Evolutionary conservation across 2,329 filamentous ascomycete species (phyloP).

Genomic region (Alternaria arborescens): DNA sequence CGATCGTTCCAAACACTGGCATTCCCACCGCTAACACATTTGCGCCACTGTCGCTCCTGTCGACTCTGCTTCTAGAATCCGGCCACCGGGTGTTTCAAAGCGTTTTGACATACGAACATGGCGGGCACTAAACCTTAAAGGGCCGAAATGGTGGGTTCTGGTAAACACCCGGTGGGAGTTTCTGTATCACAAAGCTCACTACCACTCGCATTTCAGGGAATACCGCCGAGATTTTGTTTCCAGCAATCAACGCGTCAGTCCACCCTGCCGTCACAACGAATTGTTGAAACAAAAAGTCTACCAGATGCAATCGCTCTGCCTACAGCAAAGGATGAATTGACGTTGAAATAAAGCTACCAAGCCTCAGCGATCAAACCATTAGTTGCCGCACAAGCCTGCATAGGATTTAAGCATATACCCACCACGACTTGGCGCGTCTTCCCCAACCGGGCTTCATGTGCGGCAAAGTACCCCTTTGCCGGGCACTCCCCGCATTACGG

Average conservation of each 20-base stretch:
- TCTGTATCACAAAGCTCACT: conserved; percentile 1
- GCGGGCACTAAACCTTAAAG: background rate
- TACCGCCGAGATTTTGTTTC: conserved; percentile 10
- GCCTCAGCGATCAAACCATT: background rate
- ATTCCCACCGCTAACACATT: conserved; percentile 4
- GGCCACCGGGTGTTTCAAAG: conserved; percentile 16
- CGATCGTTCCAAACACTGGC: conserved; percentile 1
- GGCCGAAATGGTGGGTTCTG: conserved; percentile 2
- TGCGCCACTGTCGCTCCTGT: conserved; percentile 1
- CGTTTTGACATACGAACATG: background rate
- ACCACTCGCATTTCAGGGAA: conserved; percentile 5
- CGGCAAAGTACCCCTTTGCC: background rate
- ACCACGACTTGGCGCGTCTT: background rate
- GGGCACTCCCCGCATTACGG: conserved; percentile 15
- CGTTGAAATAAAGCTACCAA: conserved; percentile 3
- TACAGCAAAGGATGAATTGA: background rate
- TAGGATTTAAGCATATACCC: conserved; percentile 7
- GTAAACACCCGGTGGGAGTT: conserved; percentile 19
- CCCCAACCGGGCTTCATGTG: background rate
- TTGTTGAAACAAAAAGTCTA: conserved; percentile 5
- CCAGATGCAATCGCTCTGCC: background rate
- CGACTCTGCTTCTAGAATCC: conserved; percentile 11
- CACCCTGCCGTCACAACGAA: background rate
- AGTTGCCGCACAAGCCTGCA: conserved; percentile 3
- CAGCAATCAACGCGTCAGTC: conserved; percentile 5